Percentiles rank a stretch among this genome's conserved stretches.
phyloP scores from a whole-genome alignment of 805 yeast genomes.

The Cyberlindnera samutprakarnensis region DNA sequence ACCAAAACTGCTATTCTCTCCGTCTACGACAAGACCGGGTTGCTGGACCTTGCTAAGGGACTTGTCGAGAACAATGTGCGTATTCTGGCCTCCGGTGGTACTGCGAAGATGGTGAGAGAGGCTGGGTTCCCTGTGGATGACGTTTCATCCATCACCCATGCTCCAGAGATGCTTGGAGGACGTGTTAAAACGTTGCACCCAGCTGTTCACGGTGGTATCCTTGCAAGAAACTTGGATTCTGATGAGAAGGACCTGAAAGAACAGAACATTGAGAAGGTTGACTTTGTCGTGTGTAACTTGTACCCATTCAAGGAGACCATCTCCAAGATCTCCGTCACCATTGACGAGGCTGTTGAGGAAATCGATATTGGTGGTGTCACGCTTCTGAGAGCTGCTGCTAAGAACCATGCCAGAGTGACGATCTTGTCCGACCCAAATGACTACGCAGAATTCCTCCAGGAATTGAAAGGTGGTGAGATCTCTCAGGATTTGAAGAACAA shows the following conservation, averaged over 20 bases:
- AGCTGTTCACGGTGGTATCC: conserved; percentile 96
- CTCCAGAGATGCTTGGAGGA: conserved; percentile 98
- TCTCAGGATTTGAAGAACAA: conserved; percentile 67
- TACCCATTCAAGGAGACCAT: conserved; percentile 98
- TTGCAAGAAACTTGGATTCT: conserved; percentile 86
- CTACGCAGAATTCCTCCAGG: conserved; percentile 80
- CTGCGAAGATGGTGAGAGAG: conserved; percentile 88
- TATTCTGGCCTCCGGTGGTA: conserved; percentile 95
- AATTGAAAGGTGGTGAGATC: conserved; percentile 63
- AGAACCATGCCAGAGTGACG: conserved; percentile 94
- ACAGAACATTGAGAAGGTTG: conserved; percentile 93
- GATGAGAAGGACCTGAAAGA: conserved; percentile 84
- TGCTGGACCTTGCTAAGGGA: conserved; percentile 94
- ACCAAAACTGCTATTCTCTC: conserved; percentile 89
- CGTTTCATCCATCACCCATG: conserved; percentile 90
- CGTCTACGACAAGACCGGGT: conserved; percentile 95
- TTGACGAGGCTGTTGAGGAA: conserved; percentile 97
- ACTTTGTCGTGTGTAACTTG: conserved; percentile 93
- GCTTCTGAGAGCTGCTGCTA: conserved; percentile 95
- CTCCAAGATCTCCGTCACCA: conserved; percentile 89
- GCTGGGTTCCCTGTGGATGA: conserved; percentile 98
- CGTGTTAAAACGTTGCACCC: conserved; percentile 98
- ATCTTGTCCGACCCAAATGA: conserved; percentile 92
- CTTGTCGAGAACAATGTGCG: conserved; percentile 82
- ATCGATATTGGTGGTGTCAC: conserved; percentile 98